Conservation (phyloP, 768 basidiomycete genomes). For the Lentinus brumalis region DNA sequence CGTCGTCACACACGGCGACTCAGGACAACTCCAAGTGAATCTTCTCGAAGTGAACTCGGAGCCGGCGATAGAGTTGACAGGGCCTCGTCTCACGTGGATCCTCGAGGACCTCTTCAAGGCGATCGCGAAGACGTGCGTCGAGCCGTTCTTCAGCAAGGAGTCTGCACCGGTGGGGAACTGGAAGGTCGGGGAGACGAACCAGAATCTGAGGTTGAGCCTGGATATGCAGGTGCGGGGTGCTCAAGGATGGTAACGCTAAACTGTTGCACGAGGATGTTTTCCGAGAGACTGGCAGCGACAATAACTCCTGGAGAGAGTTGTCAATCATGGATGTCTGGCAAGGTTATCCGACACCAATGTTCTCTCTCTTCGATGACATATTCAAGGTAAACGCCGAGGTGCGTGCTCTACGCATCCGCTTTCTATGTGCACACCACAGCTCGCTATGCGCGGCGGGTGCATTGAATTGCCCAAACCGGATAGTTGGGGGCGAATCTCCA, state of each 20-base stretch:
- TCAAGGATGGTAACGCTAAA: constrained; percentile 22
- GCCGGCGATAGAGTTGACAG: constrained; percentile 94
- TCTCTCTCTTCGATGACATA: constrained; percentile 89
- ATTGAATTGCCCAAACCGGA: too few species aligned
- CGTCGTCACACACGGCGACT: constrained; percentile 55
- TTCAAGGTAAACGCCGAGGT: constrained; percentile 90
- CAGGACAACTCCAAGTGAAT: constrained; percentile 55
- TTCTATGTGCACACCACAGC: background rate
- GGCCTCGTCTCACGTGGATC: constrained; percentile 77
- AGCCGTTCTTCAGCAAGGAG: constrained; percentile 55
- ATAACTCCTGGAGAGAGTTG: background rate
- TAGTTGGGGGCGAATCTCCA: too few species aligned
- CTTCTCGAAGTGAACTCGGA: constrained; percentile 93
- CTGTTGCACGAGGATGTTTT: background rate
- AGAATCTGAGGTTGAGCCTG: constrained; percentile 69
- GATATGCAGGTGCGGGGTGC: constrained; percentile 50
- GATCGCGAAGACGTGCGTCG: constrained; percentile 67
- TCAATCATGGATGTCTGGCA: background rate
- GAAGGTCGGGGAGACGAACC: constrained; percentile 52
- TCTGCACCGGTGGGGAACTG: constrained; percentile 33
- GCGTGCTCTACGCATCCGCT: constrained; percentile 26
- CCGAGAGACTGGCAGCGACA: background rate
- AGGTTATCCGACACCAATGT: constrained; percentile 52
- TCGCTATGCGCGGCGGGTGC: background rate
- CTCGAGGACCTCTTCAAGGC: constrained; percentile 78